A percentile compares a stretch with the other conserved stretches of the same genome.
Conservation (phyloP, 257 asterid genomes). For the Salvia hispanica region DNA sequence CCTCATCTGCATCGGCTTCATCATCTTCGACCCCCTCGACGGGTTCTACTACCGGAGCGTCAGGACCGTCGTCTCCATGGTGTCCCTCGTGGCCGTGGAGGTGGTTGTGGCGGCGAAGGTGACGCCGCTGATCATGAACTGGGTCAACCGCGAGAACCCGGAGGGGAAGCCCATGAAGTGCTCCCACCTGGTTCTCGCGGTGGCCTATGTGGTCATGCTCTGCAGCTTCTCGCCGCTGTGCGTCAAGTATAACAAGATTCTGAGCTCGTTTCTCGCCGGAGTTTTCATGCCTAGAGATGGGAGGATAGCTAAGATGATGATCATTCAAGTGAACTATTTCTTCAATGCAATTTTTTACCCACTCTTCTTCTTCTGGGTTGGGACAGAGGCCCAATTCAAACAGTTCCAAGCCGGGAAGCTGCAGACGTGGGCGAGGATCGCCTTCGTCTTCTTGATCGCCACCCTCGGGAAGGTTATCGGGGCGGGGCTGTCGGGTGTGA, state of each 20-base stretch:
- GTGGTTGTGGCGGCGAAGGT: conserved; percentile 57
- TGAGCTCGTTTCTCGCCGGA: conserved; percentile 86
- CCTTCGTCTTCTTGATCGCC: conserved; percentile 46
- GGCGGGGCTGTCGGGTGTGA: conserved; percentile 57
- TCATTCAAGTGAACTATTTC: conserved; percentile 69
- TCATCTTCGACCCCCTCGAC: conserved; percentile 56
- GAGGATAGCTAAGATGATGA: conserved; percentile 76
- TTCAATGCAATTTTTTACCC: conserved; percentile 70
- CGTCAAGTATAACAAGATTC: conserved; percentile 49
- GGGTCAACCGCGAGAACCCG: conserved; percentile 89
- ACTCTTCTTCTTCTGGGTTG: conserved; percentile 88
- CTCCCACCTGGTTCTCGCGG: conserved; percentile 68
- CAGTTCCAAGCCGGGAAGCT: conserved; percentile 39
- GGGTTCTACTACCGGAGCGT: conserved; percentile 38
- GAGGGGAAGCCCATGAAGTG: conserved; percentile 95
- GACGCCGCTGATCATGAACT: conserved; percentile 69
- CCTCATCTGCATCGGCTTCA: conserved; percentile 57
- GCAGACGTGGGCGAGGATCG: conserved; percentile 50
- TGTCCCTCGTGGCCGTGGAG: conserved; percentile 43
- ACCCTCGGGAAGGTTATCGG: conserved; percentile 65
- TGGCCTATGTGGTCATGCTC: conserved; percentile 62
- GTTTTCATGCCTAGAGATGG: conserved; percentile 89
- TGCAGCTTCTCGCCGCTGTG: conserved; percentile 57
- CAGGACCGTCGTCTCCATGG: conserved; percentile 33
- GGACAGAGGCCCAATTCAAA: conserved; percentile 52